Conservation (phyloP, 2,329 filamentous ascomycete genomes). For the Fusarium sp. region DNA sequence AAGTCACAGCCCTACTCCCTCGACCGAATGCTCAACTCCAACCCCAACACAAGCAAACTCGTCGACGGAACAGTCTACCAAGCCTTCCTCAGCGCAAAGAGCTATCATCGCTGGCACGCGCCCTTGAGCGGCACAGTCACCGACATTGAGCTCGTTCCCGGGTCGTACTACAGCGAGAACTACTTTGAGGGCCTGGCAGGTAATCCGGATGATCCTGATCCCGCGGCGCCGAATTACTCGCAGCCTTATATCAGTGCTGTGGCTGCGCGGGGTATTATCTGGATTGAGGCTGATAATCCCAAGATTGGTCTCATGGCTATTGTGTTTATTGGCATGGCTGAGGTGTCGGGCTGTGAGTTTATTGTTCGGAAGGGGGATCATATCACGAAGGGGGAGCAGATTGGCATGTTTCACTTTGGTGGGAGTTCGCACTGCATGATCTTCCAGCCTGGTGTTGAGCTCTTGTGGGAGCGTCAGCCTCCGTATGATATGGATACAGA, state of each 20-base stretch:
- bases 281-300: neutral
- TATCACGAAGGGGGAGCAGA: neutral
- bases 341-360: neutral
- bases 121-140: conserved; percentile 67
- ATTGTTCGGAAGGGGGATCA: neutral
- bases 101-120: conserved; percentile 74
- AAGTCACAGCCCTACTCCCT: conserved; percentile 72
- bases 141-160: neutral
- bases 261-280: conserved; percentile 2
- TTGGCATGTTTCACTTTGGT: conserved; percentile 18
- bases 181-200: neutral
- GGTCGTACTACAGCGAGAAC: conserved; percentile 6
- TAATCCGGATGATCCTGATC: neutral
- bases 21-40: conserved; percentile 65
- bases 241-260: conserved; percentile 3
- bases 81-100: conserved; percentile 69
- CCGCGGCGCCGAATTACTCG: neutral
- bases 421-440: conserved; percentile 4
- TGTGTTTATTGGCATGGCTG: conserved; percentile 1
- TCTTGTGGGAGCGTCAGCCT: neutral
- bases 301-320: neutral
- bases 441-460: neutral
- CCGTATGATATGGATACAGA: neutral
- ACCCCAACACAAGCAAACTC: conserved; percentile 60
- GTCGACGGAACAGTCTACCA: conserved; percentile 72